Percentiles rank a stretch among this genome's conserved stretches.
These are phyloP conservation scores for Candida sonorensis DNA, from an alignment of 805 yeast species.

Conservation along the genomic window DNA sequence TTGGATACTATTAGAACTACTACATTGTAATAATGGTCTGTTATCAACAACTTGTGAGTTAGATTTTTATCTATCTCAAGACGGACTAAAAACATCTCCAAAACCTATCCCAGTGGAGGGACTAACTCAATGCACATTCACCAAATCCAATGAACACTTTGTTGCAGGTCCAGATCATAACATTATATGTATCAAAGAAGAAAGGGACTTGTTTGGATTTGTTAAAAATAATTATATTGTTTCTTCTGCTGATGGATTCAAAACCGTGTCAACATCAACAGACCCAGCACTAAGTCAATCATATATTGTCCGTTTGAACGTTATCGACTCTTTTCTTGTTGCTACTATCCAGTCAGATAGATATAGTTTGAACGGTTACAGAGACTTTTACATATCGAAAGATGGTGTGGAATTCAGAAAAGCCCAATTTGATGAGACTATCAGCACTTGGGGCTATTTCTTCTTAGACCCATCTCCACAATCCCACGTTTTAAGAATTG, in stretches of 20 bases:
- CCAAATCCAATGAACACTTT: slow-evolving; percentile 19
- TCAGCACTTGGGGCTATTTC: slow-evolving; percentile 29
- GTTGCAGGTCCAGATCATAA: slow-evolving; percentile 20
- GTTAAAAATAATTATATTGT: slow-evolving; percentile 30
- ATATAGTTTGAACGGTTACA: slow-evolving; percentile 30
- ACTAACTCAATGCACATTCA: slow-evolving; percentile 17
- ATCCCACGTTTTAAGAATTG: slow-evolving; percentile 37
- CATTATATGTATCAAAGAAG: slow-evolving; percentile 29
- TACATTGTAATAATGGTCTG: slow-evolving; percentile 21
- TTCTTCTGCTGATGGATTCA: slow-evolving; percentile 38
- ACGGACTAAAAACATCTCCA: slow-evolving; percentile 35
- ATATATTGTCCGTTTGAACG: slow-evolving; percentile 26
- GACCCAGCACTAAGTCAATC: slow-evolving; percentile 14
- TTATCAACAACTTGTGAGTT: slow-evolving; percentile 12
- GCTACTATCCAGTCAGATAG: slow-evolving; percentile 36
- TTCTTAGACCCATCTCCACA: slow-evolving; percentile 35
- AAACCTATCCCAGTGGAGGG: slow-evolving; percentile 6
- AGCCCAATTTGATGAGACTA: slow-evolving; percentile 34
- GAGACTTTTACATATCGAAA: slow-evolving; percentile 38
- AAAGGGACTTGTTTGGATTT: slow-evolving; percentile 35
- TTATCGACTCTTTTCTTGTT: slow-evolving; percentile 35
- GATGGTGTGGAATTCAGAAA: slow-evolving; percentile 35
- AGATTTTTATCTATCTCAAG: slow-evolving; percentile 32
- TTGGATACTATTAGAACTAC: slow-evolving; percentile 25
- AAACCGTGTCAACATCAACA: slow-evolving; percentile 16